These are phyloP conservation scores for Claviceps cyperi DNA, from an alignment of 2,329 filamentous ascomycete genomes.

Conservation along the genomic window DNA sequence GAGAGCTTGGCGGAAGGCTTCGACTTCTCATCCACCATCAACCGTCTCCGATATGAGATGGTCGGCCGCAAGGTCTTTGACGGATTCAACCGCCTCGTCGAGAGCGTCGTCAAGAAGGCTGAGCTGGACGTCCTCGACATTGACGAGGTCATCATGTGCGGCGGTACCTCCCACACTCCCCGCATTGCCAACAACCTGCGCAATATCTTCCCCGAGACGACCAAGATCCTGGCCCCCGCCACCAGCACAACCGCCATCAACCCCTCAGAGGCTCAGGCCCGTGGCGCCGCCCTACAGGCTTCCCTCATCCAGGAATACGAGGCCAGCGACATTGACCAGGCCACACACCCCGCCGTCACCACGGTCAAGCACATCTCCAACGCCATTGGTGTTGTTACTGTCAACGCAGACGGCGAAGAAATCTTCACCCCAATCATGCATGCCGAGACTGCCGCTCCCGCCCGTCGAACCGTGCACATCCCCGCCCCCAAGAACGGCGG, in stretches of 20 bases:
- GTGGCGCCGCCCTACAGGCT: constrained; percentile 90
- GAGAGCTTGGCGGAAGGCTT: constrained; percentile 80
- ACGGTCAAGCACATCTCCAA: constrained; percentile 82
- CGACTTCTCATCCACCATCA: constrained; percentile 85
- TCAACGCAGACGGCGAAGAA: constrained; percentile 43
- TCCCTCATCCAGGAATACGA: constrained; percentile 93
- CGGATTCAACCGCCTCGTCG: constrained; percentile 74
- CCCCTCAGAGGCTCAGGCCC: constrained; percentile 76
- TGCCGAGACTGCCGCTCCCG: constrained; percentile 78
- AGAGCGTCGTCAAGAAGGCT: constrained; percentile 80
- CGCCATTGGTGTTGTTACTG: constrained; percentile 72
- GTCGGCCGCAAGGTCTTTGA: constrained; percentile 75
- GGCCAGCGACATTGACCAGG: constrained; percentile 83
- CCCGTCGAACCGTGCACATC: constrained; percentile 71
- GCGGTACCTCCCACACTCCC: constrained; percentile 85
- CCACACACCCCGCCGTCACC: constrained; percentile 86
- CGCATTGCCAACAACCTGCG: constrained; percentile 74
- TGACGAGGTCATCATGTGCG: constrained; percentile 85
- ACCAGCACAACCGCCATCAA: constrained; percentile 70
- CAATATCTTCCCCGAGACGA: constrained; percentile 67
- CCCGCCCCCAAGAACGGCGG: constrained; percentile 65
- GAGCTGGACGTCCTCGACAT: constrained; percentile 83
- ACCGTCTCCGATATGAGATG: constrained; percentile 85
- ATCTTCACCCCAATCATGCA: constrained; percentile 70
- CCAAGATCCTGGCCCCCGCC: constrained; percentile 67